Base-by-base conservation (phyloP, 225 moss, liverwort and hornwort genomes). In the Neckera pumila region DNA sequence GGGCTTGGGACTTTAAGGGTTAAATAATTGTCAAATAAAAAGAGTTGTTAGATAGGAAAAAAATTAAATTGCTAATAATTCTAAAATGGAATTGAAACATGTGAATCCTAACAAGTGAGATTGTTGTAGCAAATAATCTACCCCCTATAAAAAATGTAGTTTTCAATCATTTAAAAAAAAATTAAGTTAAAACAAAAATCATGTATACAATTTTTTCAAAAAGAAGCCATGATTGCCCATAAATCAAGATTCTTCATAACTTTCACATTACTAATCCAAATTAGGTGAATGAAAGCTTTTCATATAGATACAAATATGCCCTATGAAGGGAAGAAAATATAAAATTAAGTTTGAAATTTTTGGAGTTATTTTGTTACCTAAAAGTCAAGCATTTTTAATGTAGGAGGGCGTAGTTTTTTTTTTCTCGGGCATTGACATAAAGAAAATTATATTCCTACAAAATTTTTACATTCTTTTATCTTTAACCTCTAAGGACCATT, bases 171-270 rank as follows among this genome's bases (percentile, higher is more conserved):
- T n/a, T n/a, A n/a, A n/a, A n/a, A n/a, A n/a, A n/a, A n/a, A n/a
- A n/a, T n/a, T n/a, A n/a, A 76, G 5, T 22, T 34, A 34, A 21
- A 53, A 51, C 34, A 14, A 2, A 1, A 34, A 53, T 34, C 12
- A 0, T 7, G 1, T 8, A 2, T 0, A 0, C 11, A 7, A 49
- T 19, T 20, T 51, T 30, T 20, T 51, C 0, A 21, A 0, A 0
- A 53, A 34, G 5, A 34, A 34, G 20, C 8, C 4, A 51, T 12
- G 0, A 76, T 34, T 76, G 21, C 13, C 6, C 1, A 3, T 5
- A 51, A 76, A 76, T 2, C 6, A 73, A 73, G 30, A 20, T 0
- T 49, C 49, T 53, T 34, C 8, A 51, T 76, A 34, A 22, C 6
- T 23, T 54, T 76, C 12, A 19, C 14, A 53, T 34, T 0, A 14